Evolutionary conservation across 306 rosid species (phyloP).

Genomic region (Castanea mollissima): DNA sequence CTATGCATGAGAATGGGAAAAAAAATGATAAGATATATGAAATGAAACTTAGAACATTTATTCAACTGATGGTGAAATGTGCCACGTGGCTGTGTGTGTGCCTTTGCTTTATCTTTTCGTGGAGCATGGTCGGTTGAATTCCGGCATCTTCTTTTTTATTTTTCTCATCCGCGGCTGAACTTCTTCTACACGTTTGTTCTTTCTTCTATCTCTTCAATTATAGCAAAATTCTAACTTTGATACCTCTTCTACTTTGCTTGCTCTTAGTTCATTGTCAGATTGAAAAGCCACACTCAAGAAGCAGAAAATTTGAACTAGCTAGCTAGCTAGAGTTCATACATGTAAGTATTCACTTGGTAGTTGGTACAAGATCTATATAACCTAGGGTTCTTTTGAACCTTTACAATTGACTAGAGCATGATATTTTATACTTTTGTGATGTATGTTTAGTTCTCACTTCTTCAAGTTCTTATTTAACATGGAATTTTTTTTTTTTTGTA

Average conservation of each 20-base stretch:
- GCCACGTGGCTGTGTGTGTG: slow-evolving; percentile 57
- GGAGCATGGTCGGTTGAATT: slow-evolving; percentile 79
- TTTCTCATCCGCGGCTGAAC: slow-evolving; percentile 37
- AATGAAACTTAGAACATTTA: slow-evolving; percentile 31
- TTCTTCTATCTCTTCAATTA: slow-evolving; percentile 22
- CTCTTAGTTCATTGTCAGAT: background rate
- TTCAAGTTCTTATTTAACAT: slow-evolving; percentile 4
- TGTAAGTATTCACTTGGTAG: slow-evolving; percentile 10
- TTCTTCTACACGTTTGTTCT: slow-evolving; percentile 32
- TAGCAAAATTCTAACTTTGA: slow-evolving; percentile 22
- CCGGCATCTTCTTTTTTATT: slow-evolving; percentile 75
- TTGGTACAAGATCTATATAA: background rate
- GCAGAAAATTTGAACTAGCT: background rate
- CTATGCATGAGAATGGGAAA: slow-evolving; percentile 23
- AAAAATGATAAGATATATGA: slow-evolving; percentile 38
- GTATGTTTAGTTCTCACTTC: no score
- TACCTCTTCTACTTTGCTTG: slow-evolving; percentile 16
- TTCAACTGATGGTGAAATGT: slow-evolving; percentile 37
- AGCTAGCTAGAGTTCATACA: slow-evolving; percentile 11
- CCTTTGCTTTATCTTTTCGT: slow-evolving; percentile 82
- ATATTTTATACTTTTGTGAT: background rate
- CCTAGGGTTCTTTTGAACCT: slow-evolving; percentile 24
- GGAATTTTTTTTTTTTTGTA: background rate
- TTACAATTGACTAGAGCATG: background rate
- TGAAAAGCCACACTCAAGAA: background rate